phyloP scores from a whole-genome alignment of 148 eudicot species.

The Arbutus unedo region DNA sequence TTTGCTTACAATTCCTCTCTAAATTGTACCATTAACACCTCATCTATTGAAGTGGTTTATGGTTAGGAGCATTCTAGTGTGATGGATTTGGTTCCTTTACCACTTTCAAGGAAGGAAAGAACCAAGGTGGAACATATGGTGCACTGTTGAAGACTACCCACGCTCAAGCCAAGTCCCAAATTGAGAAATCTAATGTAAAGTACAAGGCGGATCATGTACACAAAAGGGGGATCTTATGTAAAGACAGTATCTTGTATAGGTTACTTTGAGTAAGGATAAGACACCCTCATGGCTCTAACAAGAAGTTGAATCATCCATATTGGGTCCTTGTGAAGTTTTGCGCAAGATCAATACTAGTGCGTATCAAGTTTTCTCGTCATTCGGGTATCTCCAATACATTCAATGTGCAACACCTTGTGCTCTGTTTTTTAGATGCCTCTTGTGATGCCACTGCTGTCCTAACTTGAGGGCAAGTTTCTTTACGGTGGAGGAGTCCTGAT shows the following conservation, averaged over 20 bases:
- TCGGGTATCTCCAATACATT: neutral
- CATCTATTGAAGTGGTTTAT: neutral
- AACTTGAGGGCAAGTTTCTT: neutral
- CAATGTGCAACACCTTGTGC: neutral
- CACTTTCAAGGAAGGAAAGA: neutral
- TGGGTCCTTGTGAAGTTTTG: neutral
- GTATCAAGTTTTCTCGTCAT: neutral
- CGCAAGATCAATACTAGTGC: neutral
- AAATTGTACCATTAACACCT: neutral
- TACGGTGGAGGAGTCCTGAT: neutral
- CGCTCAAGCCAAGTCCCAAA: neutral
- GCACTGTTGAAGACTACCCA: neutral
- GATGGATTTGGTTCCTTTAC: neutral
- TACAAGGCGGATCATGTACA: neutral
- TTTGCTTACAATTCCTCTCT: neutral
- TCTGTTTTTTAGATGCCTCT: neutral
- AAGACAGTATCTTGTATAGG: neutral
- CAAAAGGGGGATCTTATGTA: neutral
- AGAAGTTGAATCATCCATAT: neutral
- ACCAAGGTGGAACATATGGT: neutral
- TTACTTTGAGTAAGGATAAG: constrained; percentile 4
- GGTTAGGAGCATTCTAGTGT: neutral
- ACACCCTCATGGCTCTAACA: neutral
- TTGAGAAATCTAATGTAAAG: neutral
- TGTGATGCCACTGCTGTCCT: neutral